Evolutionary conservation across 805 yeast genomes (phyloP), one percentile per base, ranked within the genome.

Genomic region (Sporopachydermia lactativora): DNA sequence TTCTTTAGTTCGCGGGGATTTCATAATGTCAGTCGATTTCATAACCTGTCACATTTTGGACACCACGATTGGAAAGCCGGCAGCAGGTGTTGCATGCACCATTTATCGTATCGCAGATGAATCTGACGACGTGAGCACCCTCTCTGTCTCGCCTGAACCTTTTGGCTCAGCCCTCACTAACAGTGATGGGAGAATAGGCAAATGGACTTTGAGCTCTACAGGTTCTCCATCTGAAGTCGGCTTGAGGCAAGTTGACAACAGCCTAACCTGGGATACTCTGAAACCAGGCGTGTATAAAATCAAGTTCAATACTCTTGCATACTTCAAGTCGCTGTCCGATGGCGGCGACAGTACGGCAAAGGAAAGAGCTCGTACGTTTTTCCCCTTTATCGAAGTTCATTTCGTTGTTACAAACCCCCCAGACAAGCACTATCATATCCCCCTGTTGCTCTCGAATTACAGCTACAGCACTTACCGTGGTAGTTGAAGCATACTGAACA

Each of bases 401-500:
- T 88, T 88, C 53, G 70, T 70, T 19, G 73, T 88, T 3, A 68
- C 68, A 4, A 65, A 67, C 46, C 81, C 81, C 0, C 78, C 84
- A 0, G 84, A 78, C 44, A 63, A 72, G 34, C 97, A 88, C 56
- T 88, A 85, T 59, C 97, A 88, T 55, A 80, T 88, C 41, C 97
- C 97, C 0, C 61, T 88, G 45, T 67, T 88, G 41, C 63, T 88
- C 43, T 77, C 95, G 36, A 84, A 84, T 53, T 84, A 80, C 60
- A 80, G 95, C 24, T 88, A 86, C 61, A 75, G 94, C 4, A 88
- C 96, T 0, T 88, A 88, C 62, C 70, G 96, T 42, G 97, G 97
- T 2, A 75, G 82, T 52, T 80, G 52, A 42, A n/a, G n/a, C n/a
- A n/a, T n/a, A n/a, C n/a, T n/a, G n/a, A n/a, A n/a, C n/a, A n/a